phyloP scores from a whole-genome alignment of 768 basidiomycete species.

The Tephrocybe sp. region DNA sequence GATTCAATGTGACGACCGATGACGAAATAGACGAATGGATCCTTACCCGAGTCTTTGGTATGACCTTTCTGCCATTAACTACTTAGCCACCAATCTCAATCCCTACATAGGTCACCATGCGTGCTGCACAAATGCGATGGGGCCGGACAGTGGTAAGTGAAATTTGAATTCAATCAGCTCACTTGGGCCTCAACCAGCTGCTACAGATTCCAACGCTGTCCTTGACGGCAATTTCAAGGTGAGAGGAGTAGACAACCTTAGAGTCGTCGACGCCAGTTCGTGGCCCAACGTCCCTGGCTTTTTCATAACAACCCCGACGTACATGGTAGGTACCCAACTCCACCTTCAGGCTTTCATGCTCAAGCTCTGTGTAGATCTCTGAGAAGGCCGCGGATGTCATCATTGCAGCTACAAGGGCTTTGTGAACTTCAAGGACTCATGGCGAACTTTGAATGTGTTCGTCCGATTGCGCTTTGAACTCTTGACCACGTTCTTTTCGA shows the following conservation, averaged over 20 bases:
- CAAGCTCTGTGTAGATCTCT: constrained; percentile 18
- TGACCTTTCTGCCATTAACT: neutral
- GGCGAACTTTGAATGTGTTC: too few relatives aligned
- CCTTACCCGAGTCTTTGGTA: constrained; percentile 22
- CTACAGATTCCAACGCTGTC: constrained; percentile 25
- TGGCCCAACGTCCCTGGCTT: constrained; percentile 29
- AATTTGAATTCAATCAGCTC: neutral
- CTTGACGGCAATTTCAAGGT: too few relatives aligned
- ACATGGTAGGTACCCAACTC: constrained; percentile 22
- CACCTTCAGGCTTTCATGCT: neutral
- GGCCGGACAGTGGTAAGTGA: constrained; percentile 20
- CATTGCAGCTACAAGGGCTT: constrained; percentile 16
- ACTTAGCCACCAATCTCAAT: neutral
- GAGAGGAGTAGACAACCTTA: constrained; percentile 25
- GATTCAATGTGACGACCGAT: constrained; percentile 15
- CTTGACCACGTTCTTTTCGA: too few relatives aligned
- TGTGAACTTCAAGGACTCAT: too few relatives aligned
- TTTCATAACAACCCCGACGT: constrained; percentile 28
- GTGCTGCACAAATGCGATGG: constrained; percentile 30
- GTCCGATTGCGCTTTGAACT: too few relatives aligned
- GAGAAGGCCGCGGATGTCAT: constrained; percentile 29
- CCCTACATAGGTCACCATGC: constrained; percentile 26
- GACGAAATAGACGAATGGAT: constrained; percentile 24
- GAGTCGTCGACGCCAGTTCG: constrained; percentile 29
- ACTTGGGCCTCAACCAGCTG: neutral